Percentiles rank a stretch among this genome's conserved stretches.
phyloP scores from a whole-genome alignment of 2,329 filamentous ascomycete species.

The Xylariaceae sp. region DNA sequence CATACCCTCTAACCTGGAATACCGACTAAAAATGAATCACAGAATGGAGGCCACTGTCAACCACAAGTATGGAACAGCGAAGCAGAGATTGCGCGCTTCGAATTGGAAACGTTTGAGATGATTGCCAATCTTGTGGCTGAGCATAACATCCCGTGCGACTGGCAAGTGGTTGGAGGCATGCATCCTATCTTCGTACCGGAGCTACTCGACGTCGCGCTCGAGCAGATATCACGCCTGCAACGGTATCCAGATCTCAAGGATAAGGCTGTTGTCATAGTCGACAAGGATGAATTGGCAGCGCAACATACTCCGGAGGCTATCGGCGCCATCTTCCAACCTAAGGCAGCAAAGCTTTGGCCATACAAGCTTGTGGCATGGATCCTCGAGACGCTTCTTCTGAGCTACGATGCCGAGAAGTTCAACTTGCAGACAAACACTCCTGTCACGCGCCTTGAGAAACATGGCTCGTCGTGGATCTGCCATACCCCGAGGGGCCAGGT shows the following conservation, averaged over 20 bases:
- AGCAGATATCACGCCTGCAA: constrained; percentile 48
- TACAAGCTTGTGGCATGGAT: constrained; percentile 78
- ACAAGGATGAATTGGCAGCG: constrained; percentile 39
- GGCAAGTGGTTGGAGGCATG: constrained; percentile 58
- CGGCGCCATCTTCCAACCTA: constrained; percentile 61
- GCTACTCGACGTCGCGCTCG: constrained; percentile 49
- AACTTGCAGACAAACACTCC: constrained; percentile 75
- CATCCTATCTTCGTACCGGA: constrained; percentile 58
- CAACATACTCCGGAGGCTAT: constrained; percentile 54
- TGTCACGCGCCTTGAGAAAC: constrained; percentile 43
- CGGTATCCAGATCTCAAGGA: constrained; percentile 55
- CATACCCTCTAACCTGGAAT: neutral
- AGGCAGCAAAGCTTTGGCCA: constrained; percentile 71
- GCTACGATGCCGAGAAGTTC: constrained; percentile 36
- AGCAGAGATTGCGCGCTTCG: constrained; percentile 65
- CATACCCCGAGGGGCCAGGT: constrained; percentile 68
- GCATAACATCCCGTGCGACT: constrained; percentile 65
- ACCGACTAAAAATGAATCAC: neutral
- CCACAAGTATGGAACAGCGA: constrained; percentile 60
- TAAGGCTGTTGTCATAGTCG: constrained; percentile 39
- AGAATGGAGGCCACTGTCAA: constrained; percentile 73
- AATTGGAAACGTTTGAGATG: constrained; percentile 63
- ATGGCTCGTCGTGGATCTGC: constrained; percentile 50
- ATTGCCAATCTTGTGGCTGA: constrained; percentile 54
- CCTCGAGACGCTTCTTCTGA: constrained; percentile 53